Percentiles rank a stretch among this genome's conserved stretches.
Evolutionary conservation across 2,329 filamentous ascomycete species (phyloP).

Genomic region (Pyricularia pennisetigena): DNA sequence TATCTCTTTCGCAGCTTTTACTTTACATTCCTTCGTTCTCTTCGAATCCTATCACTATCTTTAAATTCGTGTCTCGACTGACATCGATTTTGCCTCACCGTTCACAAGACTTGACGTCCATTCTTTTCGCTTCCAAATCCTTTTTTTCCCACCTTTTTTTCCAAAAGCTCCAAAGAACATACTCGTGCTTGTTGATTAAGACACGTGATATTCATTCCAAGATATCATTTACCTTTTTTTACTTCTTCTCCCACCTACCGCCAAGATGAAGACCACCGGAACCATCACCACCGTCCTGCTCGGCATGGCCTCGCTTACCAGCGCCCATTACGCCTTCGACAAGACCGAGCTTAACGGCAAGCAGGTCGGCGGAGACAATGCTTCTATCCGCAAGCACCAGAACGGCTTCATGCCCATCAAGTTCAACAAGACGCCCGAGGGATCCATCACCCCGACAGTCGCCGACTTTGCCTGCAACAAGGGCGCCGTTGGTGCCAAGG

Average conservation of each 20-base stretch:
- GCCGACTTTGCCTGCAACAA: conserved; percentile 2
- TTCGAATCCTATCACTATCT: not conserved
- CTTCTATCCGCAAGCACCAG: conserved; percentile 3
- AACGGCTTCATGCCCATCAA: conserved; percentile 2
- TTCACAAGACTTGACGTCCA: not conserved
- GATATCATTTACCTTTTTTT: not conserved
- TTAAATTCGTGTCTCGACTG: not conserved
- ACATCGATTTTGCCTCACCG: not conserved
- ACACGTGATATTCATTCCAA: not conserved
- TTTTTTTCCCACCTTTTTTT: too few species aligned
- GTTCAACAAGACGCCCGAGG: not conserved
- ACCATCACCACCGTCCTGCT: not conserved
- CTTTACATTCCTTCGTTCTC: not conserved
- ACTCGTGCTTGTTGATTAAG: not conserved
- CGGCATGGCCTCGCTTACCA: not conserved
- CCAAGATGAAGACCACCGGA: conserved; percentile 5
- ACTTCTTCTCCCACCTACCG: not conserved
- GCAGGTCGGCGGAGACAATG: conserved; percentile 1
- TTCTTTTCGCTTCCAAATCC: not conserved
- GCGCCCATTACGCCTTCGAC: conserved; percentile 1
- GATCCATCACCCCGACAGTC: conserved; percentile 1
- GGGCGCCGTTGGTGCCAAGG: not conserved
- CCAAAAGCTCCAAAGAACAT: not conserved
- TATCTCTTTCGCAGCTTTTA: not conserved
- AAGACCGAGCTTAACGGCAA: not conserved